Conservation (phyloP, 495 filamentous ascomycete genomes). For the Neurospora hispaniola region DNA sequence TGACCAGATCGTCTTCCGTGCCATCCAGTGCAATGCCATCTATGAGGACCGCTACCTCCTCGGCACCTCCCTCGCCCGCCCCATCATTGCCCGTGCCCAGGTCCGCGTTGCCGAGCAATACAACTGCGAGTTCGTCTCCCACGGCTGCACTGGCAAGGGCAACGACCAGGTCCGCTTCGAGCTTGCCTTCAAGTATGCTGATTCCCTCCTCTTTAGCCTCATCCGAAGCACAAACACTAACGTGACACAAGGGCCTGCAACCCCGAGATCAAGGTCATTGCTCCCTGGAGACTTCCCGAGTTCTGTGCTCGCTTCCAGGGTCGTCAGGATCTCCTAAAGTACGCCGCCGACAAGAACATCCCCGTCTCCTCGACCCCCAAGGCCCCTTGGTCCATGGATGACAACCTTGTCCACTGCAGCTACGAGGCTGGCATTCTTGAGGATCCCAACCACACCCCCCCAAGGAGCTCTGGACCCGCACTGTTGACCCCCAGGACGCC, state of each 20-base stretch:
- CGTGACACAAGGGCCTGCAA: conserved; percentile 40
- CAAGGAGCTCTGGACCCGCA: conserved; percentile 77
- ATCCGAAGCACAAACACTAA: conserved; percentile 5
- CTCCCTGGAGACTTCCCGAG: conserved; percentile 75
- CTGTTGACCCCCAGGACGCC: conserved; percentile 63
- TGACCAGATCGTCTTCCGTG: conserved; percentile 78
- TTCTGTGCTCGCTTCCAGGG: conserved; percentile 79
- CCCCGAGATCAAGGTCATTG: conserved; percentile 74
- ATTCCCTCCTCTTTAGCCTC: conserved; percentile 1
- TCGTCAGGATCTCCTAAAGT: conserved; percentile 81
- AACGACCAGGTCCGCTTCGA: conserved; percentile 61
- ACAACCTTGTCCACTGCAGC: conserved; percentile 83
- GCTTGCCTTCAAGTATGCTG: conserved; percentile 13
- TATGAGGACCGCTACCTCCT: conserved; percentile 78
- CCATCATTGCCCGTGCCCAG: conserved; percentile 79
- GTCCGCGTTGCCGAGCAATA: conserved; percentile 54
- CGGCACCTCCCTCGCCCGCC: conserved; percentile 72
- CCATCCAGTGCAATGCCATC: conserved; percentile 79
- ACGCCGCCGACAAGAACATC: conserved; percentile 65
- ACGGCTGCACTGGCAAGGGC: conserved; percentile 81
- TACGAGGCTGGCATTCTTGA: conserved; percentile 82
- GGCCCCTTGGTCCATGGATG: conserved; percentile 78
- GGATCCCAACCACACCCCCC: conserved; percentile 56
- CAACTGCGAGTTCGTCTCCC: conserved; percentile 55
- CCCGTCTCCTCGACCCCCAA: conserved; percentile 78